phyloP scores from a whole-genome alignment of 441 rosid genomes.

The Aleurites moluccanus region DNA sequence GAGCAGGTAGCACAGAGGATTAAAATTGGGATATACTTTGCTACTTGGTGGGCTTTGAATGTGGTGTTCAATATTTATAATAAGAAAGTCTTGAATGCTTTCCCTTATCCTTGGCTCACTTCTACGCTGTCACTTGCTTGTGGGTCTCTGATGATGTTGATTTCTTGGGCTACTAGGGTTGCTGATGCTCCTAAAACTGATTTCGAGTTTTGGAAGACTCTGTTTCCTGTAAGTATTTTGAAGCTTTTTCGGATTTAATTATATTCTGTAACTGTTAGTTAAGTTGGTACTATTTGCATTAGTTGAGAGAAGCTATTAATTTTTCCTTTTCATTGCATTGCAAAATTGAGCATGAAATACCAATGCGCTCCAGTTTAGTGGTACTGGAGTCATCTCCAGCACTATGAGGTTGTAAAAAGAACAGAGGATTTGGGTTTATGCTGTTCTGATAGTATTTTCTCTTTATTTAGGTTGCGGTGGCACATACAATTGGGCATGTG shows the following conservation, averaged over 20 bases:
- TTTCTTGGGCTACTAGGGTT: constrained; percentile 80
- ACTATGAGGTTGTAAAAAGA: too few relatives aligned
- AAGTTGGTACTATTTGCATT: neutral
- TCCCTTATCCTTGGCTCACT: constrained; percentile 92
- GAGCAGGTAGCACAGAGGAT: constrained; percentile 48
- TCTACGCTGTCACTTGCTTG: constrained; percentile 88
- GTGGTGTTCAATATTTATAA: constrained; percentile 94
- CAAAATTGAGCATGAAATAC: neutral
- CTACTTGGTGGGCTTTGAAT: constrained; percentile 95
- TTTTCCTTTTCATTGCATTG: neutral
- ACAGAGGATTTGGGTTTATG: neutral
- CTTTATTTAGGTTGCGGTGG: constrained; percentile 73
- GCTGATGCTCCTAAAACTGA: constrained; percentile 90
- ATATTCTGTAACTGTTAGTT: neutral
- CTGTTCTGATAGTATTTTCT: constrained; percentile 6
- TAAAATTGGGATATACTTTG: constrained; percentile 85
- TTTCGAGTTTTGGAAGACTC: constrained; percentile 85
- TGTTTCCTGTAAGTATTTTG: constrained; percentile 55
- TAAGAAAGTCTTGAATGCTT: constrained; percentile 97
- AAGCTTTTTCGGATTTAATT: neutral
- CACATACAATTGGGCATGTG: constrained; percentile 94
- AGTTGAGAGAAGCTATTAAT: neutral
- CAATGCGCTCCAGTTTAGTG: too few relatives aligned
- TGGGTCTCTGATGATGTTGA: constrained; percentile 88
- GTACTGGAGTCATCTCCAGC: too few relatives aligned